Evolutionary conservation across 306 rosid genomes (phyloP), one percentile per base, ranked within the genome.

Genomic region (Corylus avellana): DNA sequence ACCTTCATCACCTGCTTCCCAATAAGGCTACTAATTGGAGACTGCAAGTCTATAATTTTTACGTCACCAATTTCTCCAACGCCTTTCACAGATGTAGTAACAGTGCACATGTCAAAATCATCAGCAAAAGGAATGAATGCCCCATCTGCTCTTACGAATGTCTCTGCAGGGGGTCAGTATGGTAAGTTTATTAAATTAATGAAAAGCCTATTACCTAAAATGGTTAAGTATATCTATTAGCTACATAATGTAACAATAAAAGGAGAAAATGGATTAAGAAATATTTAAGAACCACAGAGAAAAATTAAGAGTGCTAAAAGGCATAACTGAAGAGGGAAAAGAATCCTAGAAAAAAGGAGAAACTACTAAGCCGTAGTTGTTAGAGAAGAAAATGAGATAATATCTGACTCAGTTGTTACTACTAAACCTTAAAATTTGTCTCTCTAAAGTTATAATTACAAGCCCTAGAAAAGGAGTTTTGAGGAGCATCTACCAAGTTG

Each of bases 81-180:
- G 2, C 99, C 99, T 86, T 85, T 90, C 79, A 93, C 92, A 18
- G 91, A 90, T 80, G 96, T 96, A 61, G 91, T 91, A 70, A 96
- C 97, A 49, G 93, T 90, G 70, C 84, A 89, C 97, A 96, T 89
- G 87, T 96, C 99, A 70, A 96, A 96, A 88, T 96, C 99, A 83
- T 96, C 97, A 56, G 97, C 91, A 82, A 96, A 96, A 61, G 99
- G 99, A 82, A 96, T 96, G 82, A 96, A 96, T 68, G 99, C 97
- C 18, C 99, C 99, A 47, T 96, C 99, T 42, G 99, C 99, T 86
- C 99, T 87, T 72, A 96, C 99, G 32, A 93, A 96, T 48, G 99
- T 96, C 90, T 96, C 99, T 96, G 96, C 86, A 88, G 61, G 74
- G 13, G n/a, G 72, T 62, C 63, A 74, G 47, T 53, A 80, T 9